Evolutionary conservation across 2,329 filamentous ascomycete genomes (phyloP).

Genomic region (Fusarium tjaetaba): DNA sequence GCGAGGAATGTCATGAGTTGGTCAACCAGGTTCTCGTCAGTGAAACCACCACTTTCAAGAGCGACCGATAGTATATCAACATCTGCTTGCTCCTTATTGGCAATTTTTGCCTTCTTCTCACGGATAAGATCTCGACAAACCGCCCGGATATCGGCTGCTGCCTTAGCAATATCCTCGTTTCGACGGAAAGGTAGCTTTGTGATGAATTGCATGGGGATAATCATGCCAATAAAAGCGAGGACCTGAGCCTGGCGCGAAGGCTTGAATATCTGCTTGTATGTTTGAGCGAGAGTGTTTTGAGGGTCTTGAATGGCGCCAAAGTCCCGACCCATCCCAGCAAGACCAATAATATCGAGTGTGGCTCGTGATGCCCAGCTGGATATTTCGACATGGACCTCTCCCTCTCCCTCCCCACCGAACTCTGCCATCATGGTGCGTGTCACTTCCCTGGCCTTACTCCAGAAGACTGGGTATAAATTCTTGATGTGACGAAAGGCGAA

Average conservation of each 20-base stretch:
- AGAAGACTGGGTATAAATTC: slow-evolving; percentile 85
- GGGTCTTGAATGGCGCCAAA: slow-evolving; percentile 73
- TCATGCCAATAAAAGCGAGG: slow-evolving; percentile 66
- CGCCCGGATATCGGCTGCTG: slow-evolving; percentile 68
- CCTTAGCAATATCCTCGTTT: slow-evolving; percentile 71
- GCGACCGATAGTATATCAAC: slow-evolving; percentile 85
- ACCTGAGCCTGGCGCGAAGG: slow-evolving; percentile 62
- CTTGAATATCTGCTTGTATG: slow-evolving; percentile 66
- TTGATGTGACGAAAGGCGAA: slow-evolving; percentile 90
- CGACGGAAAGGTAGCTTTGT: slow-evolving; percentile 72
- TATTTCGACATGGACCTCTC: slow-evolving; percentile 63
- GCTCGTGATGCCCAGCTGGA: slow-evolving; percentile 71
- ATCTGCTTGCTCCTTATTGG: slow-evolving; percentile 60
- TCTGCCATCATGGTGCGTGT: slow-evolving; percentile 66
- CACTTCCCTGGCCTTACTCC: slow-evolving; percentile 77
- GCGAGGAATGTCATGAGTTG: slow-evolving; percentile 92
- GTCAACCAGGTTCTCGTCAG: slow-evolving; percentile 82
- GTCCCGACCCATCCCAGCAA: slow-evolving; percentile 76
- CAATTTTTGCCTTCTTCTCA: slow-evolving; percentile 70
- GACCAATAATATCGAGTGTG: slow-evolving; percentile 80
- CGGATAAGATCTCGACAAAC: slow-evolving; percentile 75
- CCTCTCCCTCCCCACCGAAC: slow-evolving; percentile 46
- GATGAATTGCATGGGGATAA: slow-evolving; percentile 72
- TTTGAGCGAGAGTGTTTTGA: slow-evolving; percentile 65
- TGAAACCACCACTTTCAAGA: slow-evolving; percentile 78